These are phyloP conservation scores for Platanthera guangdongensis DNA, from an alignment of 106 monocot species.

Conservation along the genomic window DNA sequence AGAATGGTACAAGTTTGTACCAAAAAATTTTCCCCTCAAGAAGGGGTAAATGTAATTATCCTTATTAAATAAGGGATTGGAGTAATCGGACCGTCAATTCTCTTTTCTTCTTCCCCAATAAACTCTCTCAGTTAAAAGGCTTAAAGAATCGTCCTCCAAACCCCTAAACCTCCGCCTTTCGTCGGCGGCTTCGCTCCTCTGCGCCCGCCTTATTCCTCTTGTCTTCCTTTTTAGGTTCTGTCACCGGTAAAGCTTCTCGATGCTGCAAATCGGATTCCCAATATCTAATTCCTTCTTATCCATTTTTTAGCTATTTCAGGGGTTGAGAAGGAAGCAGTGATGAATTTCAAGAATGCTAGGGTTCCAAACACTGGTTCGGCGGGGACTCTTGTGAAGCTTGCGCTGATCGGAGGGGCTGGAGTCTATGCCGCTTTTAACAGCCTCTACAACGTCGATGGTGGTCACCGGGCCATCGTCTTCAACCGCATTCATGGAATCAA, in stretches of 20 bases:
- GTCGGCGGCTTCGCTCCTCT: not conserved
- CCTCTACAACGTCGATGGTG: constrained; percentile 66
- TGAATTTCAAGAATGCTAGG: constrained; percentile 39
- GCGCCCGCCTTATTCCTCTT: not conserved
- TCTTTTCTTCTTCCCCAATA: constrained; percentile 1
- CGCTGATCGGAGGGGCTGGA: constrained; percentile 31
- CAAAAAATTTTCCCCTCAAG: too few species aligned
- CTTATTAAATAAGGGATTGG: not conserved
- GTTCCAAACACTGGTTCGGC: constrained; percentile 32
- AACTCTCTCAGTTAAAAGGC: not conserved
- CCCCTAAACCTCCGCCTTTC: not conserved
- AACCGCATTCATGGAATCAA: constrained; percentile 59
- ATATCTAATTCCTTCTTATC: not conserved
- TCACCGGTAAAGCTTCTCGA: not conserved
- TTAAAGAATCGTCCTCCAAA: not conserved
- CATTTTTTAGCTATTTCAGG: constrained; percentile 3
- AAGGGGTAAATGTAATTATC: too few species aligned
- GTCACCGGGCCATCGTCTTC: constrained; percentile 70
- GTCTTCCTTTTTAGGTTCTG: not conserved
- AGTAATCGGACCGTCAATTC: not conserved
- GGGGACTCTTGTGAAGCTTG: constrained; percentile 27
- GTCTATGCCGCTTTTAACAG: constrained; percentile 47
- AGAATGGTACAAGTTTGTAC: too few species aligned
- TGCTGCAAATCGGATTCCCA: not conserved
- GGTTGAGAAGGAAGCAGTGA: not conserved